Percentiles rank a stretch among this genome's conserved stretches.
These are phyloP conservation scores for Xylariaceae sp. DNA, from an alignment of 2,329 filamentous ascomycete species.

Conservation along the genomic window DNA sequence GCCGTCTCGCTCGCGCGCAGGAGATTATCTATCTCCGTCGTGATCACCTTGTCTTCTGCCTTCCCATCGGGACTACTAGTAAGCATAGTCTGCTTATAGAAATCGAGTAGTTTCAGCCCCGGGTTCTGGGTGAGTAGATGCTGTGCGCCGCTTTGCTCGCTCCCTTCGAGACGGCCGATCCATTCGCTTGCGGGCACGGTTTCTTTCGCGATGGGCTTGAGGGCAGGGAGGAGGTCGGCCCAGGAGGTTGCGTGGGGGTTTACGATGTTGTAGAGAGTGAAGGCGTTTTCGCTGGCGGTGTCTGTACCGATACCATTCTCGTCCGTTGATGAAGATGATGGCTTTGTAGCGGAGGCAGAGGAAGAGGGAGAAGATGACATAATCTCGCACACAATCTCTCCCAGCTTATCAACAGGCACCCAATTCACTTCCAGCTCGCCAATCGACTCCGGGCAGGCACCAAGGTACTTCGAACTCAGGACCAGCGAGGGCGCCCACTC, in stretches of 20 bases:
- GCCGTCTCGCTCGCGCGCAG: too few relatives aligned
- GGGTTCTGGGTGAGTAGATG: conserved; percentile 6
- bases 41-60: conserved; percentile 1
- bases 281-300: background rate
- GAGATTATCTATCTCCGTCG: conserved; percentile 2
- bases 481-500: conserved; percentile 23
- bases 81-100: conserved; percentile 3
- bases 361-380: too few relatives aligned
- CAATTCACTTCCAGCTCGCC: conserved; percentile 15
- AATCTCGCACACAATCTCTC: conserved; percentile 13
- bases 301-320: too few relatives aligned
- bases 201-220: conserved; percentile 1
- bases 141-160: conserved; percentile 2
- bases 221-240: conserved; percentile 1
- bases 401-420: conserved; percentile 20
- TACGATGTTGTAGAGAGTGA: conserved; percentile 8
- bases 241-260: conserved; percentile 6
- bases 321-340: too few relatives aligned
- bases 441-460: conserved; percentile 11
- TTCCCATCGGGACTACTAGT: conserved; percentile 7
- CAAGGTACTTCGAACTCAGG: conserved; percentile 20
- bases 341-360: too few relatives aligned
- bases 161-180: conserved; percentile 2
- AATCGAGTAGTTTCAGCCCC: background rate
- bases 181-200: conserved; percentile 3